Percentiles rank a stretch among this genome's conserved stretches.
Evolutionary conservation across 345 rosid species (phyloP).

Genomic region (Triadica sebifera): DNA sequence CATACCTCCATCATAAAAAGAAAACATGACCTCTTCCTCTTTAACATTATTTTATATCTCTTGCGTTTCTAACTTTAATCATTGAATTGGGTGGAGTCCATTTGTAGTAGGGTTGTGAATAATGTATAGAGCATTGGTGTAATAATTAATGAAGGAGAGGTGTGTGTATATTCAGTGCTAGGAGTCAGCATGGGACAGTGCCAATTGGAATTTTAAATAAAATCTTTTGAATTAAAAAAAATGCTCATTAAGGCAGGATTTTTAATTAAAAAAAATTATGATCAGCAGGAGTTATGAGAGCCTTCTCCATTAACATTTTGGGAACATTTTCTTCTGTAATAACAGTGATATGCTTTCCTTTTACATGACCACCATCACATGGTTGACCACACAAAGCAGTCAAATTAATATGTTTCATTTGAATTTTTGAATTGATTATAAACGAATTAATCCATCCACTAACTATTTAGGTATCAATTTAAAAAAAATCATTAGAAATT

Average conservation of each 20-base stretch:
- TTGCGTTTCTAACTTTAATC: background rate
- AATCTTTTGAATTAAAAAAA: too few species aligned
- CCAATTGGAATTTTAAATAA: too few species aligned
- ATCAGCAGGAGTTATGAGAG: too few species aligned
- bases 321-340: background rate
- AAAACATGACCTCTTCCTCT: background rate
- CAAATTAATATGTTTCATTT: too few species aligned
- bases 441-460: too few species aligned
- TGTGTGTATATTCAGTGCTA: too few species aligned
- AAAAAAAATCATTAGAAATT: too few species aligned
- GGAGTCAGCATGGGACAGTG: too few species aligned
- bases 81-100: conserved; percentile 17
- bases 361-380: background rate
- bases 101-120: conserved; percentile 8
- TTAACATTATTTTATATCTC: background rate
- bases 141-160: background rate
- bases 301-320: background rate
- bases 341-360: background rate
- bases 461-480: too few species aligned
- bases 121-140: background rate
- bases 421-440: too few species aligned
- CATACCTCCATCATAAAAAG: background rate
- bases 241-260: too few species aligned
- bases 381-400: conserved; percentile 2
- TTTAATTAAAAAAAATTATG: too few species aligned